Evolutionary conservation across 148 eudicot species (phyloP).

Genomic region (Limonium bicolor): DNA sequence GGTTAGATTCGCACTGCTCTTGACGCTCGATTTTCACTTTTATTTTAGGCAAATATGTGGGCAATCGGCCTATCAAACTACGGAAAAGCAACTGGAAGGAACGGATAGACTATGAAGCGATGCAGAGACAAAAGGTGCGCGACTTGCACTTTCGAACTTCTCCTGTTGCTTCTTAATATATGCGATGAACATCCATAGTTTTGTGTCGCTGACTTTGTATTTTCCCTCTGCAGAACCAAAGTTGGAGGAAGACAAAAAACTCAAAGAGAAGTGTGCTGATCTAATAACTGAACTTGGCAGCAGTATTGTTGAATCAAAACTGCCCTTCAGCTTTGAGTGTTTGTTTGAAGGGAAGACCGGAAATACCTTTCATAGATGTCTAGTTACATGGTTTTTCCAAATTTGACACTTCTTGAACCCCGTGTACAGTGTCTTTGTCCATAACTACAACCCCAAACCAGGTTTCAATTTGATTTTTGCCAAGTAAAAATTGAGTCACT

Average conservation of each 20-base stretch:
- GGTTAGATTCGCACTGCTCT: too few relatives aligned
- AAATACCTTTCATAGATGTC: too few relatives aligned
- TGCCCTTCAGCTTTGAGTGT: too few relatives aligned
- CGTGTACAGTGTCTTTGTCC: too few relatives aligned
- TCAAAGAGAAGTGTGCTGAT: conserved; percentile 60
- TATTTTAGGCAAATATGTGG: conserved; percentile 79
- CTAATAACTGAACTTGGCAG: too few relatives aligned
- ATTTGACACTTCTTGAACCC: too few relatives aligned
- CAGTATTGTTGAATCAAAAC: too few relatives aligned
- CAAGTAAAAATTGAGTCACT: too few relatives aligned
- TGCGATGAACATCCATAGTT: background rate
- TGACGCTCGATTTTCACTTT: background rate
- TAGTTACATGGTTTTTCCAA: too few relatives aligned
- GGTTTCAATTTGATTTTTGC: too few relatives aligned
- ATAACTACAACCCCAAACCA: too few relatives aligned
- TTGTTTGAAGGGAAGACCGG: too few relatives aligned
- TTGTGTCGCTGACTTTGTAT: background rate
- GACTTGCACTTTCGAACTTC: background rate
- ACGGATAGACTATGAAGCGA: conserved; percentile 70
- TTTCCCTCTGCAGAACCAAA: conserved; percentile 40
- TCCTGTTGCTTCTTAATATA: background rate
- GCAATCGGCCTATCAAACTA: conserved; percentile 89
- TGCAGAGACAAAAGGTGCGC: conserved; percentile 67
- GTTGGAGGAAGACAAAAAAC: conserved; percentile 45
- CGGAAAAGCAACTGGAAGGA: conserved; percentile 96